Base-by-base conservation (phyloP, 2,329 filamentous ascomycete species). In the Colletotrichum incanum region DNA sequence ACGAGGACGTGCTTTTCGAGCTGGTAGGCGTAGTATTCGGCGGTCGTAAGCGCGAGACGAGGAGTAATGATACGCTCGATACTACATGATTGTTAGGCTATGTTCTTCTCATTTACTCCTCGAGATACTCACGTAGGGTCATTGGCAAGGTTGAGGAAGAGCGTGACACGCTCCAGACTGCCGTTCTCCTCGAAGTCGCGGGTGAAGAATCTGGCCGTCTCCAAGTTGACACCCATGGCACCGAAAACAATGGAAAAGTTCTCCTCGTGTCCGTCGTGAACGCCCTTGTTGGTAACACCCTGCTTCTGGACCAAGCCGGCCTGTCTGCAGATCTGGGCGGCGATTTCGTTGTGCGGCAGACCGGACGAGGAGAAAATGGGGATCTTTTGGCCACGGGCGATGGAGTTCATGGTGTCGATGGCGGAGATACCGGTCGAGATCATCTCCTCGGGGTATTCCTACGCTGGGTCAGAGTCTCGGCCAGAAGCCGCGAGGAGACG, bases 31-130 rank as follows among this genome's bases (percentile, higher is more conserved):
- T 98, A 99, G 91, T 99, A 99, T 86, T 99, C 96, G 84, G 96
- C 96, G 34, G 97, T 99, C 61, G 96, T 99, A 76, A 99, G 90
- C 65, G 96, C 96, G 74, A 99, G 93, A 91, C 96, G 96, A 82
- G 96, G 96, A 65, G 96, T 99, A 82, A 99, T 99, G 82, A 99
- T 99, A 92, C 96, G 96, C 86, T 99, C 96, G 84, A 99, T 99
- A 65, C 94, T 97, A 77, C 31, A 59, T 4, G 1, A 4, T 14
- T 12, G 73, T 80, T 69, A 78, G 71, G 34, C 11, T 59, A 11
- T 9, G 3, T 9, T n/a, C 8, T 39, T 20, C 1, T 1, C 20
- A 23, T 3, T 4, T 23, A 34, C 1, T 18, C 12, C 14, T 26
- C 9, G 41, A 3, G 3, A 5, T 69, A 86, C 93, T 84, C 87